Conservation (phyloP, 768 basidiomycete species). For the Tulasnella calospora region DNA sequence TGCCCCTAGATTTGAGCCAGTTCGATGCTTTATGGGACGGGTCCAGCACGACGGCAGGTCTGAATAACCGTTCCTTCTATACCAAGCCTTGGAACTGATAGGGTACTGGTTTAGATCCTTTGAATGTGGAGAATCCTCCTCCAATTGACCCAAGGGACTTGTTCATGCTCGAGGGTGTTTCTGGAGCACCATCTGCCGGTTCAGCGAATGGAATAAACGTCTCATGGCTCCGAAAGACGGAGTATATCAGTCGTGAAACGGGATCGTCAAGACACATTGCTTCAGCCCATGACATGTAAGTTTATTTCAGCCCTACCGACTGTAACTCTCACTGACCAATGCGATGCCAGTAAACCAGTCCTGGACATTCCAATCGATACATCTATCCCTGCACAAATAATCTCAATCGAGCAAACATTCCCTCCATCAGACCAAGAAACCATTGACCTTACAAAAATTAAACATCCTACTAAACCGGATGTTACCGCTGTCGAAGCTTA, state of each 20-base stretch:
- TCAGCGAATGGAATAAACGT: conserved; percentile 48
- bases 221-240: conserved; percentile 88
- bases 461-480: conserved; percentile 73
- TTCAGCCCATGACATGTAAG: conserved; percentile 32
- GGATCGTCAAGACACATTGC: neutral
- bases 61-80: conserved; percentile 30
- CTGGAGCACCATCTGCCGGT: conserved; percentile 2
- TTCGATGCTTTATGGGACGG: conserved; percentile 84
- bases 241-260: conserved; percentile 72
- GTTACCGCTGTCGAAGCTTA: conserved; percentile 75
- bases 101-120: neutral
- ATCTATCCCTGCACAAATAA: conserved; percentile 67
- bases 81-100: neutral
- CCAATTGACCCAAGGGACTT: conserved; percentile 69
- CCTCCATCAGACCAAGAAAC: conserved; percentile 46
- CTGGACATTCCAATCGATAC: conserved; percentile 54
- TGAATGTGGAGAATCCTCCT: conserved; percentile 43
- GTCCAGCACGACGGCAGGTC: conserved; percentile 52
- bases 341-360: conserved; percentile 45
- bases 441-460: conserved; percentile 55
- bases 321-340: conserved; percentile 34
- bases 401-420: conserved; percentile 76
- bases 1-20: conserved; percentile 85
- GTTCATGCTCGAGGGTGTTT: conserved; percentile 64
- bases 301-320: conserved; percentile 26